Evolutionary conservation across 305 asterid genomes (phyloP).

Genomic region (Fraxinus ornus): DNA sequence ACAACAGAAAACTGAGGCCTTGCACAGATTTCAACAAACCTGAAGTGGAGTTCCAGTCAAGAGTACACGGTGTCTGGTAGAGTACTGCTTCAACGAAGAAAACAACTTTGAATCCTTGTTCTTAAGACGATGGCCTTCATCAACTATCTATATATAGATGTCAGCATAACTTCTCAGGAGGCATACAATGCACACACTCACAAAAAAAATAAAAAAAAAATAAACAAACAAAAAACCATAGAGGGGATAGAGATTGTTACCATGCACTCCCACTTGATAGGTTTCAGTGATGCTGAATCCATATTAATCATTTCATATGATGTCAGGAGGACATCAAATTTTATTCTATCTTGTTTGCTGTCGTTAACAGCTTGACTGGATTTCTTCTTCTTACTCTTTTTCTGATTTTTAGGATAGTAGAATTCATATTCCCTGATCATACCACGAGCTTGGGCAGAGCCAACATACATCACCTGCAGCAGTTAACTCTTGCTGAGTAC

Average conservation of each 20-base stretch:
- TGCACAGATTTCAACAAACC: constrained; percentile 44
- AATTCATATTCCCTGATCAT: constrained; percentile 82
- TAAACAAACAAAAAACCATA: neutral
- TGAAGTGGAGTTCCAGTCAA: constrained; percentile 98
- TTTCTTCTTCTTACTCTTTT: constrained; percentile 81
- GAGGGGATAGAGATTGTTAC: constrained; percentile 36
- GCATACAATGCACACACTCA: constrained; percentile 18
- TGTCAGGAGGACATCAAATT: constrained; percentile 93
- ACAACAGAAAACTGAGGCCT: constrained; percentile 18
- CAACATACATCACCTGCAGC: constrained; percentile 91
- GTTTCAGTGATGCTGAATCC: constrained; percentile 75
- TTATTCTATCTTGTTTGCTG: constrained; percentile 86
- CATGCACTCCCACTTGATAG: constrained; percentile 98
- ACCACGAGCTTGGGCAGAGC: constrained; percentile 75
- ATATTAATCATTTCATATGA: constrained; percentile 94
- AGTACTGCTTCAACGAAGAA: constrained; percentile 70
- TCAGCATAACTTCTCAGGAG: constrained; percentile 23
- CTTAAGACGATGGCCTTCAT: constrained; percentile 96
- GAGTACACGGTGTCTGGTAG: constrained; percentile 83
- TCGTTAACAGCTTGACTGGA: constrained; percentile 59
- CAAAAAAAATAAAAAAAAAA: neutral
- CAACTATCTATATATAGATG: constrained; percentile 73
- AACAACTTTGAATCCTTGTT: constrained; percentile 94
- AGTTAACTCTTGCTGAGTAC: constrained; percentile 32
- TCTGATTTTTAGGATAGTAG: constrained; percentile 68